These are phyloP conservation scores for Passalora sequoiae DNA, from an alignment of 2,329 filamentous ascomycete species.

Conservation along the genomic window DNA sequence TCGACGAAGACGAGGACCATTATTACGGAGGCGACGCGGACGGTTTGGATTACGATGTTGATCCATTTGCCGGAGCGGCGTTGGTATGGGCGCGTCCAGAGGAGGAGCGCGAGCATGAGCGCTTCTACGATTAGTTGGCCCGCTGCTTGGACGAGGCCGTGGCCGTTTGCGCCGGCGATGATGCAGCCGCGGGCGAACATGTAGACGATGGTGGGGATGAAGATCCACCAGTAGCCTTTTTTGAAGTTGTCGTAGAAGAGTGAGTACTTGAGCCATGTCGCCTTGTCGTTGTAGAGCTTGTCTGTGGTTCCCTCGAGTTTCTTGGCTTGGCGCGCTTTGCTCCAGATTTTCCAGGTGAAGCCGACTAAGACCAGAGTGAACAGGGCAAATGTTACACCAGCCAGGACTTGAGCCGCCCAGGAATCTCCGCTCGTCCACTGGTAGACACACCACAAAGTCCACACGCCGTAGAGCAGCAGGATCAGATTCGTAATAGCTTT, in stretches of 20 bases:
- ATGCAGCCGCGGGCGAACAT: slow-evolving; percentile 84
- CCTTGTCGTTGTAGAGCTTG: slow-evolving; percentile 79
- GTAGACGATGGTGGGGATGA: slow-evolving; percentile 83
- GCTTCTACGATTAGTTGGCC: slow-evolving; percentile 77
- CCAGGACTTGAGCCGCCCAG: slow-evolving; percentile 82
- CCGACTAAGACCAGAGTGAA: slow-evolving; percentile 79
- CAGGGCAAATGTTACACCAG: slow-evolving; percentile 69
- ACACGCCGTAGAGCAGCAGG: slow-evolving; percentile 85
- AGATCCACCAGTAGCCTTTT: slow-evolving; percentile 94
- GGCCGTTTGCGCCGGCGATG: slow-evolving; percentile 77
- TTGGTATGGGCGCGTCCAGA: slow-evolving; percentile 83
- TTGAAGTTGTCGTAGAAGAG: slow-evolving; percentile 96
- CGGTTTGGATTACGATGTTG: slow-evolving; percentile 85
- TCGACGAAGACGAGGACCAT: slow-evolving; percentile 93
- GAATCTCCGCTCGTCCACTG: slow-evolving; percentile 93
- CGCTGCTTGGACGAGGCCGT: slow-evolving; percentile 74
- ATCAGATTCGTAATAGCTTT: slow-evolving; percentile 87
- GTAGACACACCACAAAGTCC: slow-evolving; percentile 93
- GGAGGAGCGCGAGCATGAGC: slow-evolving; percentile 69
- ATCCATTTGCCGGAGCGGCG: slow-evolving; percentile 84
- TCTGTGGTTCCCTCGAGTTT: slow-evolving; percentile 66
- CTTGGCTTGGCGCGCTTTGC: slow-evolving; percentile 68
- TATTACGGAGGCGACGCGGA: slow-evolving; percentile 79
- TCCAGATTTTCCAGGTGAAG: slow-evolving; percentile 80
- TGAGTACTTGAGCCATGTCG: slow-evolving; percentile 90